Conservation (phyloP, 2,329 filamentous ascomycete genomes). For the Xylaria sp. region DNA sequence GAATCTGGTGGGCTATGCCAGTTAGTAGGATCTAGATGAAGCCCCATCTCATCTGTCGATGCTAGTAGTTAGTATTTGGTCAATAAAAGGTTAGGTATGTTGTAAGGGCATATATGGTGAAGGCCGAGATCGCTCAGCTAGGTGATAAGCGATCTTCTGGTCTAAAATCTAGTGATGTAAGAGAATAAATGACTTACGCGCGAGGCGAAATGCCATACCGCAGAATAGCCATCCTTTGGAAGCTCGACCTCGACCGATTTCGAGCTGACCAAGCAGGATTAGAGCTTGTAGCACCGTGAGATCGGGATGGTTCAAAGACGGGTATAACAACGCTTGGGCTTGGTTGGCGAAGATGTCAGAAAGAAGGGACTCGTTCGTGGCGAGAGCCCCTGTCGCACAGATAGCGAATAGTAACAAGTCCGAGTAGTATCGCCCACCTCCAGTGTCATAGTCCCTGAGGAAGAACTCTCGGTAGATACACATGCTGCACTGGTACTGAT, state of each 20-base stretch:
- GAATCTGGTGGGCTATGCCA: slow-evolving; percentile 57
- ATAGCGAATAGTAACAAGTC: slow-evolving; percentile 62
- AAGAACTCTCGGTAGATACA: slow-evolving; percentile 64
- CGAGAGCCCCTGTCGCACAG: slow-evolving; percentile 61
- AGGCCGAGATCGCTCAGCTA: background rate
- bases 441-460: slow-evolving; percentile 60
- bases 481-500: slow-evolving; percentile 62
- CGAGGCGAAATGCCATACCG: slow-evolving; percentile 63
- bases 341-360: slow-evolving; percentile 59
- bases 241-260: slow-evolving; percentile 59
- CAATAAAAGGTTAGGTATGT: background rate
- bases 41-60: slow-evolving; percentile 58
- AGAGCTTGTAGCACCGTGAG: slow-evolving; percentile 60
- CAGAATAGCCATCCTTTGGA: slow-evolving; percentile 65
- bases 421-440: slow-evolving; percentile 61
- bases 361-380: slow-evolving; percentile 55
- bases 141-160: background rate
- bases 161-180: background rate
- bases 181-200: slow-evolving; percentile 44
- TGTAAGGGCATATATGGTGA: background rate
- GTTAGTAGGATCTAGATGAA: slow-evolving; percentile 63
- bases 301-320: slow-evolving; percentile 58
- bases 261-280: slow-evolving; percentile 58
- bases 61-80: slow-evolving; percentile 5
- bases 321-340: slow-evolving; percentile 58